phyloP scores from a whole-genome alignment of 2,329 filamentous ascomycete genomes.

The Diaporthe sp. region DNA sequence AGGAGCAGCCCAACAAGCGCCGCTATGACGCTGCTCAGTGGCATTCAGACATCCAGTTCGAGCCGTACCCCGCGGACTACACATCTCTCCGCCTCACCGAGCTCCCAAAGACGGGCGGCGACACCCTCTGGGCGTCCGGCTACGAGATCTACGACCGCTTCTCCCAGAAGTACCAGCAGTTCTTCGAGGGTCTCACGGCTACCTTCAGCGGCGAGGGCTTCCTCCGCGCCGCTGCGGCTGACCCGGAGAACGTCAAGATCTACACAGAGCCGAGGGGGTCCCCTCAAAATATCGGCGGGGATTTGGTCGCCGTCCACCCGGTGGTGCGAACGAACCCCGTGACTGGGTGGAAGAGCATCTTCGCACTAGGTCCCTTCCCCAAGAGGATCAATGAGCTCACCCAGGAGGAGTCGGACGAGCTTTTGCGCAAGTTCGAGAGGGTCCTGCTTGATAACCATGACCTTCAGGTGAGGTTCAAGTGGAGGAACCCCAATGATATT shows the following conservation, averaged over 20 bases:
- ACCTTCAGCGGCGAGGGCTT: conserved; percentile 59
- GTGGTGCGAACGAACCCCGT: conserved; percentile 49
- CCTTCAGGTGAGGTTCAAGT: conserved; percentile 41
- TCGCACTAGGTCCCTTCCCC: conserved; percentile 46
- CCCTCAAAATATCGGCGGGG: conserved; percentile 40
- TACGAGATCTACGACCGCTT: conserved; percentile 73
- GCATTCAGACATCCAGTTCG: conserved; percentile 72
- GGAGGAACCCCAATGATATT: conserved; percentile 42
- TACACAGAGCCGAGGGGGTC: conserved; percentile 53
- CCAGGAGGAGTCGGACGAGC: conserved; percentile 38
- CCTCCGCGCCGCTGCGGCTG: conserved; percentile 50
- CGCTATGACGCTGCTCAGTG: conserved; percentile 54
- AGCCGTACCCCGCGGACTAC: conserved; percentile 72
- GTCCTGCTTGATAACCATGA: conserved; percentile 39
- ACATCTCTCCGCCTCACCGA: conserved; percentile 70
- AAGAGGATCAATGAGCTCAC: conserved; percentile 46
- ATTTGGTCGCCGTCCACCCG: conserved; percentile 46
- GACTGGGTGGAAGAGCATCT: conserved; percentile 49
- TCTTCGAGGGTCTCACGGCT: conserved; percentile 66
- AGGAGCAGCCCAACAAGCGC: conserved; percentile 46
- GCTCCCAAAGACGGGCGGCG: conserved; percentile 69
- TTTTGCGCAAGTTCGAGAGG: conserved; percentile 39
- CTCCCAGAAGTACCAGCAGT: conserved; percentile 62
- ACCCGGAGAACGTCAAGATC: conserved; percentile 48
- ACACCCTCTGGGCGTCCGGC: conserved; percentile 74